These are phyloP conservation scores for Cornus controversa DNA, from an alignment of 148 eudicot species.

Conservation along the genomic window DNA sequence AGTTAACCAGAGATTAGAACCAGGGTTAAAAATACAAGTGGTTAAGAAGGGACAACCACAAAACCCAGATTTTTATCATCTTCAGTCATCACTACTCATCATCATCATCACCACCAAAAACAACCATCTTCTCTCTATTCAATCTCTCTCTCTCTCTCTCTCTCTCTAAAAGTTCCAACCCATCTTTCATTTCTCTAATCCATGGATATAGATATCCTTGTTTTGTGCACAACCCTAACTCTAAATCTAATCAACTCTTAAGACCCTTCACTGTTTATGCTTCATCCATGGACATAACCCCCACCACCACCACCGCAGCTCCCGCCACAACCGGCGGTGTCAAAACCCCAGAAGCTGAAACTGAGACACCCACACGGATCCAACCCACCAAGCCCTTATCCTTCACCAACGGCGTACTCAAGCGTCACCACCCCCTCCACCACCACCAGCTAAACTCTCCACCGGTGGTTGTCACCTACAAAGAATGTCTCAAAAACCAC, in stretches of 20 bases:
- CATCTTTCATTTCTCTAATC: conserved; percentile 7
- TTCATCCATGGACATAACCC: conserved; percentile 29
- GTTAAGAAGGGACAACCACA: conserved; percentile 32
- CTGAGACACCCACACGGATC: conserved; percentile 37
- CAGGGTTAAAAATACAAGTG: conserved; percentile 10
- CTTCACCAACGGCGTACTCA: conserved; percentile 61
- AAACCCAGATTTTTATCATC: conserved; percentile 16
- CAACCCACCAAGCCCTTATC: conserved; percentile 39
- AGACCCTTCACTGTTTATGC: neutral
- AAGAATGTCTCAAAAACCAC: conserved; percentile 75
- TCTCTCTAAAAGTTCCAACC: neutral
- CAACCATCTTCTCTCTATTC: neutral
- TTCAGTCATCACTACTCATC: conserved; percentile 20
- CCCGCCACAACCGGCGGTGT: conserved; percentile 15
- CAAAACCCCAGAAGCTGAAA: conserved; percentile 46
- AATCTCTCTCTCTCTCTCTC: neutral
- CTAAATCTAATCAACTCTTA: conserved; percentile 8
- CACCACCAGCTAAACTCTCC: conserved; percentile 16
- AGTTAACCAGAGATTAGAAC: conserved; percentile 24
- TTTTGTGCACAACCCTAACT: conserved; percentile 8
- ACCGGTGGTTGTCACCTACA: conserved; percentile 34
- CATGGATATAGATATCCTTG: conserved; percentile 18
- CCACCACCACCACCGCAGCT: neutral
- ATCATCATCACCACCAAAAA: conserved; percentile 5
- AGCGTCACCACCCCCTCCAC: conserved; percentile 44